Evolutionary conservation across 306 rosid genomes (phyloP).

Genomic region (Cucurbita maxima): DNA sequence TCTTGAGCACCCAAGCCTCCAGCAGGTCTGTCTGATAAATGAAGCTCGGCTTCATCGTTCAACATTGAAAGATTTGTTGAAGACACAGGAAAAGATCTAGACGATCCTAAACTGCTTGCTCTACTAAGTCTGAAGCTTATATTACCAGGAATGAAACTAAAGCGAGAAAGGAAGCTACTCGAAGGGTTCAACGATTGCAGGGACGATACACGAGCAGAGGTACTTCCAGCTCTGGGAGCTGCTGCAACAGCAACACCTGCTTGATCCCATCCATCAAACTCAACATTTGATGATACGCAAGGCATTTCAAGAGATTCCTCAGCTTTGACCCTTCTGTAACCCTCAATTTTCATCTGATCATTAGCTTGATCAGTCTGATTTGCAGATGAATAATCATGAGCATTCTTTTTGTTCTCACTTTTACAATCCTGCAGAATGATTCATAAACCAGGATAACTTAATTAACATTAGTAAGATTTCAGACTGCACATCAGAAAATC

Average conservation of each 20-base stretch:
- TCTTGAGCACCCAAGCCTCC: constrained; percentile 22
- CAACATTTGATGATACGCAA: constrained; percentile 35
- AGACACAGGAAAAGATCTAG: constrained; percentile 57
- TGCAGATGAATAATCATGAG: constrained; percentile 23
- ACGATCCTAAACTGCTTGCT: constrained; percentile 78
- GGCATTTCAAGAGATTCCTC: constrained; percentile 34
- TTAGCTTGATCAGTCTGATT: constrained; percentile 27
- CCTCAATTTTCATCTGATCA: constrained; percentile 31
- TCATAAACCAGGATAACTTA: not conserved
- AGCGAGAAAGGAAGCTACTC: constrained; percentile 64
- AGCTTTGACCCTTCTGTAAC: constrained; percentile 37
- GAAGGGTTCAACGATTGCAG: constrained; percentile 51
- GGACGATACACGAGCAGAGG: constrained; percentile 40
- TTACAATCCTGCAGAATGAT: constrained; percentile 37
- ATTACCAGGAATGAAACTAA: constrained; percentile 70
- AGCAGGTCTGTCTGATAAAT: constrained; percentile 22
- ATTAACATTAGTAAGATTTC: not conserved
- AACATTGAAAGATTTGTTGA: constrained; percentile 33
- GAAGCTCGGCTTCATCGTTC: constrained; percentile 50
- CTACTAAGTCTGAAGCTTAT: constrained; percentile 83
- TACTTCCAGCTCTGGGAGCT: constrained; percentile 37
- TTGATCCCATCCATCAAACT: constrained; percentile 42
- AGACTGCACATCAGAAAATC: not conserved
- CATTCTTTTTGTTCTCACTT: constrained; percentile 39
- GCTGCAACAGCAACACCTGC: constrained; percentile 16